Evolutionary conservation across 2,329 filamentous ascomycete species (phyloP).

Genomic region (Aureobasidium namibiae): DNA sequence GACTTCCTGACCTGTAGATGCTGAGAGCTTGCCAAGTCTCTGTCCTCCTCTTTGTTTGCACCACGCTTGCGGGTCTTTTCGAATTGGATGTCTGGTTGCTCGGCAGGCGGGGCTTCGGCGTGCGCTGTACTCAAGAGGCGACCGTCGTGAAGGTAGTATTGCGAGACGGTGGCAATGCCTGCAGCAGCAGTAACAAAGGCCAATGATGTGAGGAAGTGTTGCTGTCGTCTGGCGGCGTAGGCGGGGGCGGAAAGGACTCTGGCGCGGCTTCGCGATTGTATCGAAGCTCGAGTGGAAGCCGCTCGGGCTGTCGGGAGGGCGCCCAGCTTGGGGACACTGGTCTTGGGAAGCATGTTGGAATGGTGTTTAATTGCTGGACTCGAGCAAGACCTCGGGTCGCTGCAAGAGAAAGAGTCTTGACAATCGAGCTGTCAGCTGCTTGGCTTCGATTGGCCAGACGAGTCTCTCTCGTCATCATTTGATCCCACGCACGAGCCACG

Average conservation of each 20-base stretch:
- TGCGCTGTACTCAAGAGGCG: conserved; percentile 32
- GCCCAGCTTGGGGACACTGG: not conserved
- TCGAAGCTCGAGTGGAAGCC: conserved; percentile 15
- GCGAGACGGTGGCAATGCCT: conserved; percentile 36
- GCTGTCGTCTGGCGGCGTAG: conserved; percentile 37
- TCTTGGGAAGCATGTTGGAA: conserved; percentile 8
- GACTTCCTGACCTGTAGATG: conserved; percentile 82
- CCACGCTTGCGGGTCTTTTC: conserved; percentile 55
- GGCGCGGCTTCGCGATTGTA: conserved; percentile 14
- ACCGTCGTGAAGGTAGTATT: conserved; percentile 34
- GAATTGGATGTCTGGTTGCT: conserved; percentile 52
- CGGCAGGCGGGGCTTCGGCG: conserved; percentile 41
- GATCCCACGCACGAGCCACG: not conserved
- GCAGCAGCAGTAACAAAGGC: conserved; percentile 34
- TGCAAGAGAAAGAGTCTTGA: not conserved
- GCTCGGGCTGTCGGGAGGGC: conserved; percentile 12
- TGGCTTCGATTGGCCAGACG: not conserved
- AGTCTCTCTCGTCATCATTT: not conserved
- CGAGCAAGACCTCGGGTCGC: not conserved
- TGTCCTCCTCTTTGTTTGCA: conserved; percentile 59
- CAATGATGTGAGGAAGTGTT: conserved; percentile 38
- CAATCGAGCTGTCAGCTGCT: not conserved
- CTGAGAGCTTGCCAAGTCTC: conserved; percentile 72
- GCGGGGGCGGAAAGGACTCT: conserved; percentile 18
- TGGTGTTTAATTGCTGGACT: not conserved